These are phyloP conservation scores for Neoboletus brunneissimus DNA, from an alignment of 768 basidiomycete genomes.

Conservation along the genomic window DNA sequence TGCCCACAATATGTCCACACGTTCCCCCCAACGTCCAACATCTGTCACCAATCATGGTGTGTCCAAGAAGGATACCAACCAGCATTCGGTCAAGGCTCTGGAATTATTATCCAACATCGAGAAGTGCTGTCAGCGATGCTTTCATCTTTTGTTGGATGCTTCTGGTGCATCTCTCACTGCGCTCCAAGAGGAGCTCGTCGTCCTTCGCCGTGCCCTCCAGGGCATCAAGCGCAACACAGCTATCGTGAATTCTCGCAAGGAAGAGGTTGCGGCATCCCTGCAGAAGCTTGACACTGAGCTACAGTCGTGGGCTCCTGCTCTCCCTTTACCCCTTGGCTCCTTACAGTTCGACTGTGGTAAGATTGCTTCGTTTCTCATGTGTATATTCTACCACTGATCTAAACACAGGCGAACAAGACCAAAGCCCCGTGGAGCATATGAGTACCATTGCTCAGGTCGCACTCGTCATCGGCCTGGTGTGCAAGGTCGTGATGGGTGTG, in stretches of 20 bases:
- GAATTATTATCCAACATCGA: not conserved
- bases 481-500: conserved; percentile 17
- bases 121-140: not conserved
- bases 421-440: not conserved
- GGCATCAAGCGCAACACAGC: too few relatives aligned
- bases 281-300: not conserved
- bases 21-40: too few relatives aligned
- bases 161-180: not conserved
- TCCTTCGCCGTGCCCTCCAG: too few relatives aligned
- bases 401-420: too few relatives aligned
- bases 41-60: too few relatives aligned
- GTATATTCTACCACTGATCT: too few relatives aligned
- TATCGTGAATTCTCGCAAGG: too few relatives aligned
- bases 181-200: not conserved
- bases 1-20: too few relatives aligned
- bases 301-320: not conserved
- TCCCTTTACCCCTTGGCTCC: too few relatives aligned
- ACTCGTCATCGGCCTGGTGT: not conserved
- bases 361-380: not conserved
- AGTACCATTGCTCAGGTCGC: conserved; percentile 2
- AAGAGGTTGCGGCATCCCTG: not conserved
- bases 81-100: not conserved
- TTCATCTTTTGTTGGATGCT: not conserved
- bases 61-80: not conserved
- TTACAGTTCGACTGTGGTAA: not conserved